These are phyloP conservation scores for Ogataea ramenticola DNA, from an alignment of 805 yeast genomes.

Conservation along the genomic window DNA sequence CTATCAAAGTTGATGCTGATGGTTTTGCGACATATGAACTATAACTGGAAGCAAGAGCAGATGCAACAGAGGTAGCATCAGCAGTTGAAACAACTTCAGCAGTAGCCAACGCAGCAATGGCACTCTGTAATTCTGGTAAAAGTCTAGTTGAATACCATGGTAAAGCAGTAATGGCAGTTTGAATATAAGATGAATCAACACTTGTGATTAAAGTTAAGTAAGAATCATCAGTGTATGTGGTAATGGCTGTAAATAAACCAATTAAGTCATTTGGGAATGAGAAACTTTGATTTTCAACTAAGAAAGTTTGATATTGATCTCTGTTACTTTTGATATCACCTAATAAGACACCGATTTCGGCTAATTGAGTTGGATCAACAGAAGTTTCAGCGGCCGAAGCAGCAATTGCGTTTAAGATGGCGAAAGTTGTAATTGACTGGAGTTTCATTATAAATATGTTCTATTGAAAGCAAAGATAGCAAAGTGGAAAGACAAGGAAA, in stretches of 20 bases:
- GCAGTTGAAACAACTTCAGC: slow-evolving; percentile 7
- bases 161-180: slow-evolving; percentile 22
- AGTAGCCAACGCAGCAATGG: slow-evolving; percentile 6
- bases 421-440: not conserved
- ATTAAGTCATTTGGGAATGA: slow-evolving; percentile 20
- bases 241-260: slow-evolving; percentile 24
- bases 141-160: slow-evolving; percentile 30
- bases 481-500: too few species aligned
- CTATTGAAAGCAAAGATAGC: too few species aligned
- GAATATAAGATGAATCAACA: slow-evolving; percentile 9
- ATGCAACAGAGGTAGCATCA: slow-evolving; percentile 3
- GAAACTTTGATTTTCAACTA: slow-evolving; percentile 5
- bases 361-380: not conserved
- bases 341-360: slow-evolving; percentile 4
- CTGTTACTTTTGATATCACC: slow-evolving; percentile 7
- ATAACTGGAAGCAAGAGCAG: not conserved
- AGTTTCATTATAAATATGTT: not conserved
- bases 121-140: slow-evolving; percentile 11
- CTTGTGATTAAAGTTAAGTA: slow-evolving; percentile 32
- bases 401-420: not conserved
- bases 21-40: not conserved
- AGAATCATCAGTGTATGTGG: slow-evolving; percentile 36
- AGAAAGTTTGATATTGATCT: slow-evolving; percentile 8
- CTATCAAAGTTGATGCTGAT: too few species aligned
- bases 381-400: not conserved